phyloP scores from a whole-genome alignment of 306 rosid genomes.

The Coriaria nepalensis region DNA sequence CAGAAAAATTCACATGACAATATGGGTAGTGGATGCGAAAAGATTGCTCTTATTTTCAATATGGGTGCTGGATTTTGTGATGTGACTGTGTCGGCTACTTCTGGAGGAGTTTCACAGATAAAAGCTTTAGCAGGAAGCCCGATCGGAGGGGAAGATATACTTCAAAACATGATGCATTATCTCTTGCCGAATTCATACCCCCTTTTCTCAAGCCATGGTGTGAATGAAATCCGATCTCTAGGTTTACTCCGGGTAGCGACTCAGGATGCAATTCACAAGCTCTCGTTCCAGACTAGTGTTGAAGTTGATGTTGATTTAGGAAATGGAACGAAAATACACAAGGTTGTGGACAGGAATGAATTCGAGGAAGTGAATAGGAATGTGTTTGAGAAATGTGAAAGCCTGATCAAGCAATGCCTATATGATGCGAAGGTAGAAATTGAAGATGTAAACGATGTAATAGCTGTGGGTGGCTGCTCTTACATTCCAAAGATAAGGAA shows the following conservation, averaged over 20 bases:
- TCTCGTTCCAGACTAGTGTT: conserved; percentile 33
- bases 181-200: conserved; percentile 46
- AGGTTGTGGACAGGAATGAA: conserved; percentile 38
- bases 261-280: conserved; percentile 67
- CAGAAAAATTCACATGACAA: conserved; percentile 40
- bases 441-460: conserved; percentile 50
- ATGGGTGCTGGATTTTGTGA: conserved; percentile 93
- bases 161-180: conserved; percentile 65
- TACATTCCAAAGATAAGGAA: conserved; percentile 53
- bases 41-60: conserved; percentile 65
- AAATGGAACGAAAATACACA: conserved; percentile 38
- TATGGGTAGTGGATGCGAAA: conserved; percentile 52
- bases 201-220: conserved; percentile 31
- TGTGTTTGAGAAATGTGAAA: conserved; percentile 55
- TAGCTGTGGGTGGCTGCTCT: conserved; percentile 75
- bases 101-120: conserved; percentile 74
- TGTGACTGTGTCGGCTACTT: conserved; percentile 63
- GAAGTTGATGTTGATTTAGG: conserved; percentile 57
- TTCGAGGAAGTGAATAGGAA: conserved; percentile 59
- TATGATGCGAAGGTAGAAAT: conserved; percentile 51
- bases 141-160: conserved; percentile 89
- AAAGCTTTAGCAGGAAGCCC: conserved; percentile 72
- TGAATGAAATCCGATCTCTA: conserved; percentile 37
- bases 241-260: conserved; percentile 65
- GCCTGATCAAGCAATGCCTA: conserved; percentile 50